These are phyloP conservation scores for Phylloporus arenicola DNA, from an alignment of 768 basidiomycete genomes.

Conservation along the genomic window DNA sequence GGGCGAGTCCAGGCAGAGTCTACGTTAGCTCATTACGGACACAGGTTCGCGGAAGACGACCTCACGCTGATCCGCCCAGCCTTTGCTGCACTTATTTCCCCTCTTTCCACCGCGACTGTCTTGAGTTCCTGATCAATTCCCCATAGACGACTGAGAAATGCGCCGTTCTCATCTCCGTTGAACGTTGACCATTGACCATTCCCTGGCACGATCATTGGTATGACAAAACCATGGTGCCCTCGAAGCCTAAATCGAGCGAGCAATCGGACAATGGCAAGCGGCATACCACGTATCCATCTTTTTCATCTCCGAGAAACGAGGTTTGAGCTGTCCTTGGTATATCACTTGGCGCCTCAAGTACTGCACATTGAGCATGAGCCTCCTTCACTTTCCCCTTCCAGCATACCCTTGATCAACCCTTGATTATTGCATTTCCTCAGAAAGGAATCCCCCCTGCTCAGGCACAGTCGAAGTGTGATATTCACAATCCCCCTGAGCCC, in stretches of 20 bases:
- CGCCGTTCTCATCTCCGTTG: neutral
- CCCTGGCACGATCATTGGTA: too few species aligned
- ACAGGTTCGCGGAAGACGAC: too few species aligned
- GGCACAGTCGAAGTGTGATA: neutral
- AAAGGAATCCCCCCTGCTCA: neutral
- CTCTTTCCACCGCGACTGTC: neutral
- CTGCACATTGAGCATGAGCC: neutral
- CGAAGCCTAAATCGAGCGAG: too few species aligned
- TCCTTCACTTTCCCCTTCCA: neutral
- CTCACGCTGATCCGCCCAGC: neutral
- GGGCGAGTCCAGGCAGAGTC: too few species aligned
- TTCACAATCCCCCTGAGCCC: neutral
- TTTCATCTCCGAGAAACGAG: too few species aligned
- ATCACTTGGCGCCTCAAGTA: too few species aligned
- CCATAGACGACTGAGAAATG: neutral
- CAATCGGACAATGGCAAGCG: too few species aligned
- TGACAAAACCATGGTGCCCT: too few species aligned
- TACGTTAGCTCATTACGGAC: too few species aligned
- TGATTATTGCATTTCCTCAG: neutral
- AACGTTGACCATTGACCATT: neutral
- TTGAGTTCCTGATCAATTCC: neutral
- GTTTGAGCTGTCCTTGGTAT: too few species aligned
- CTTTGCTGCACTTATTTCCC: neutral
- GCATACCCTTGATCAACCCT: neutral
- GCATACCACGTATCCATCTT: too few species aligned